Base-by-base conservation (phyloP, 352 stramenopile genomes). In the Phytophthora niederhauseri region DNA sequence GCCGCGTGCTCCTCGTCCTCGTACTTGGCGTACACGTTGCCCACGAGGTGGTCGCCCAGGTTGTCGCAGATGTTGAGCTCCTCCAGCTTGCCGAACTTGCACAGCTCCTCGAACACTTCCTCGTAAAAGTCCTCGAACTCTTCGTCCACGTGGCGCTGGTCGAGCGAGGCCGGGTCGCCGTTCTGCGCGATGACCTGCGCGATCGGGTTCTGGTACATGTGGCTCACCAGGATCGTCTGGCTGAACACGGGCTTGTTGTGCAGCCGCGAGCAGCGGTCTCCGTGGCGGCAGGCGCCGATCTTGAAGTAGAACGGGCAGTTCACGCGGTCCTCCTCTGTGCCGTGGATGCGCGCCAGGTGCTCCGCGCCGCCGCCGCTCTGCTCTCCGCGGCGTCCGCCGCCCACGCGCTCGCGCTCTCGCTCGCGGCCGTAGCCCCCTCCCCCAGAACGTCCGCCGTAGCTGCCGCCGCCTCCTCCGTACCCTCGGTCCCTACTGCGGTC, bases 231-330 rank as follows among this genome's bases (percentile, higher is more conserved):
- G 54, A 99, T 97, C 3, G 98, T 99, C 73, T 99, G 97, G 50
- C 90, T 98, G 77, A 99, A 99, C 24, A 98, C 96, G 4, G 98
- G 98, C 73, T 98, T 98, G 85, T 99, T 98, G 76, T 99, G 98
- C 68, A 99, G 84, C 43, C 98, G 91, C 53, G 95, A 99, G 81
- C 98, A 99, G 15, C 97, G 92, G 74, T 99, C 98, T 15, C 97
- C 98, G 71, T 99, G 98, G n/a, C 98, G 90, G 73, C 98, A 99
- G 24, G 98, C 98, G 34, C 98, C 98, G 53, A 99, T 99, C 89
- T 99, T 99, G 83, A 99, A 99, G 82, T 99, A 99, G 80, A 99
- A 99, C 52, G 98, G 97, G 80, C 98, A 99, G 83, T 99, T 99
- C 50, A 99, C 94, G 41, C 87, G 87, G 69, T 96, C 88, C 76